These are phyloP conservation scores for Tulasnella sp. DNA, from an alignment of 768 basidiomycete genomes.

Conservation along the genomic window DNA sequence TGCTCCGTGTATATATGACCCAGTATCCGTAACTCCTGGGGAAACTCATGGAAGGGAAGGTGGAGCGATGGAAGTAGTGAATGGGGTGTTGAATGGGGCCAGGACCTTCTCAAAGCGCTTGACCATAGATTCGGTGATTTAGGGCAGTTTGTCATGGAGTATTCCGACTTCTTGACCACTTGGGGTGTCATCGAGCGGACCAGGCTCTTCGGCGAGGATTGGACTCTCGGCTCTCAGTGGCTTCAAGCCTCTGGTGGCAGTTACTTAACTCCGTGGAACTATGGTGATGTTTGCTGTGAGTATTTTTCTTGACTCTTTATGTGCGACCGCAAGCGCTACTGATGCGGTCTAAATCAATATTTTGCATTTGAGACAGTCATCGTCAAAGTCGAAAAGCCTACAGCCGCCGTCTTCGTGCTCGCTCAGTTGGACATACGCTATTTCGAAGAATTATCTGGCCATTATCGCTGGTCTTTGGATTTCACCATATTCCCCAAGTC, in stretches of 20 bases:
- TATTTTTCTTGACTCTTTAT: neutral
- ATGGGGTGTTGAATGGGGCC: neutral
- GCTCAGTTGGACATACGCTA: slow-evolving; percentile 42
- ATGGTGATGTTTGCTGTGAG: slow-evolving; percentile 47
- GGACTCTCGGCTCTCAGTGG: slow-evolving; percentile 42
- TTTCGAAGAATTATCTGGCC: slow-evolving; percentile 38
- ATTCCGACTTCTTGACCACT: slow-evolving; percentile 21
- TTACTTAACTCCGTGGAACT: slow-evolving; percentile 39
- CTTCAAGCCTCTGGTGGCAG: slow-evolving; percentile 33
- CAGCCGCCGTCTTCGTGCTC: slow-evolving; percentile 40
- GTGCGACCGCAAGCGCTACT: neutral
- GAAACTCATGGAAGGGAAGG: slow-evolving; percentile 24
- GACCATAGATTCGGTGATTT: slow-evolving; percentile 3
- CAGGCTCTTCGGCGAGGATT: slow-evolving; percentile 36
- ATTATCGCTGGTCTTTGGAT: slow-evolving; percentile 38
- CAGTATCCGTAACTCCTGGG: slow-evolving; percentile 43
- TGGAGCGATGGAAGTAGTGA: slow-evolving; percentile 12
- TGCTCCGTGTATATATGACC: neutral
- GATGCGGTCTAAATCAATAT: too few species aligned
- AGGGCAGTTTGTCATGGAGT: slow-evolving; percentile 7
- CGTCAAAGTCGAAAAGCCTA: slow-evolving; percentile 33
- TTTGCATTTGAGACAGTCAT: slow-evolving; percentile 30
- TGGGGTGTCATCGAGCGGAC: slow-evolving; percentile 37
- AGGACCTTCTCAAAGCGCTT: neutral
- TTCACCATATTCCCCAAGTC: slow-evolving; percentile 41